Conservation (phyloP, 768 basidiomycete genomes). For the Inosperma sp. region DNA sequence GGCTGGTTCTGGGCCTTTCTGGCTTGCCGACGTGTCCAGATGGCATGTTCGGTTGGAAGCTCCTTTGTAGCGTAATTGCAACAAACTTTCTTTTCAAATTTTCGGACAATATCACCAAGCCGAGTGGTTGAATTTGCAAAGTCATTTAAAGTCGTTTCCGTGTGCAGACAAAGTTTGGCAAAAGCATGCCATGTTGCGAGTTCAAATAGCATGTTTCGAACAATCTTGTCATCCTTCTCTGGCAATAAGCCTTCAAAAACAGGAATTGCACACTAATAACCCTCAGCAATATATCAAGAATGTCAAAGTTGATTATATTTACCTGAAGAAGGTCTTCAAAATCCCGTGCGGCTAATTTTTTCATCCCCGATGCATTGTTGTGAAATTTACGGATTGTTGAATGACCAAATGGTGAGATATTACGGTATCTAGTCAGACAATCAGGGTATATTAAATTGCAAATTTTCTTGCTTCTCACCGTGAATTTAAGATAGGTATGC, state of each 20-base stretch:
- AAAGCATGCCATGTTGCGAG: slow-evolving; percentile 35
- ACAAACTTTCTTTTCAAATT: slow-evolving; percentile 19
- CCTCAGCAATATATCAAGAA: slow-evolving; percentile 8
- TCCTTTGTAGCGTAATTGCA: slow-evolving; percentile 22
- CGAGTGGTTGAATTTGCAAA: slow-evolving; percentile 21
- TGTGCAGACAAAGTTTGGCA: slow-evolving; percentile 40
- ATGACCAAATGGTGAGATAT: slow-evolving; percentile 20
- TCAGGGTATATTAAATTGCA: not conserved
- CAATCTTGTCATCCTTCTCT: slow-evolving; percentile 18
- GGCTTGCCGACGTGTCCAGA: slow-evolving; percentile 6
- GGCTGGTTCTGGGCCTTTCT: not conserved
- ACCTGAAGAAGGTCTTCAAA: slow-evolving; percentile 38
- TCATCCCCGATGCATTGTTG: slow-evolving; percentile 26
- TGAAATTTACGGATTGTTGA: slow-evolving; percentile 27
- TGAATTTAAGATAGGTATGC: not conserved
- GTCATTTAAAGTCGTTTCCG: slow-evolving; percentile 25
- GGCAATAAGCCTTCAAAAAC: slow-evolving; percentile 32
- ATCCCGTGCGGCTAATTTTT: slow-evolving; percentile 28
- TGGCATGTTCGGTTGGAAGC: slow-evolving; percentile 27
- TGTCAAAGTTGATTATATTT: slow-evolving; percentile 2
- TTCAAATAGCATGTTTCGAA: slow-evolving; percentile 32
- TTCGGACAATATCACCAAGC: slow-evolving; percentile 26
- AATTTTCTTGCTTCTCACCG: not conserved
- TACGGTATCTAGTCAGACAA: slow-evolving; percentile 13
- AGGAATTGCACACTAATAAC: slow-evolving; percentile 34